Evolutionary conservation across 306 rosid species (phyloP), one percentile per base, ranked within the genome.

Genomic region (Vigna trinervia): DNA sequence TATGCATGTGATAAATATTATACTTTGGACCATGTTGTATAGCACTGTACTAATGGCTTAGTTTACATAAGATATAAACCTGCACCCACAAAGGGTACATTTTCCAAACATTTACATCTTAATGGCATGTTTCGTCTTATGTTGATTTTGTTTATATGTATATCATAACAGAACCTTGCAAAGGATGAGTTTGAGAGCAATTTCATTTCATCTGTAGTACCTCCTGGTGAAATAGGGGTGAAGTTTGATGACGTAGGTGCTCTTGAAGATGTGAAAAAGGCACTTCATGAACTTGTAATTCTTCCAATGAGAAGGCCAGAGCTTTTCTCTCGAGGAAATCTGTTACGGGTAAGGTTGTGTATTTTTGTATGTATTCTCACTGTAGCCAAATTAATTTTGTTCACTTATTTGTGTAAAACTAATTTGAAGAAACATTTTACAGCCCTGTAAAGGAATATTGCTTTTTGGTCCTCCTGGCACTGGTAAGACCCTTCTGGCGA

Each of bases 381-480:
- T 72, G 9, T 47, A 61, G 73, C 5, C 13, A 32, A 47, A 74
- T 69, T 48, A 54, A 15, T 58, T 63, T 69, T 59, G 50, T 73
- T 23, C 12, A 75, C 36, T 77, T 39, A 46, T 48, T 68, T 43
- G 57, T 83, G 67, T 54, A 56, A 84, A 71, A 71, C 52, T 61
- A 47, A 71, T n/a, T 71, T 56, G 83, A 77, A 36, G 43, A 60
- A 64, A 66, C 48, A 32, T 72, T 73, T 65, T 20, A 72, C 88
- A 95, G 99, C 99, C 99, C 62, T 90, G 97, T 88, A 95, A 92
- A 85, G 99, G 99, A 82, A 95, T 95, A 78, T 71, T 95, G 79
- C 98, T 95, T 71, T 95, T 95, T 82, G 98, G 98, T 80, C 98
- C 98, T 78, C 98, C 98, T 79, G 99, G 99, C 73, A 95, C 99